Evolutionary conservation across 2,329 filamentous ascomycete genomes (phyloP), one percentile per base, ranked within the genome.

Genomic region (Ustulina deusta): DNA sequence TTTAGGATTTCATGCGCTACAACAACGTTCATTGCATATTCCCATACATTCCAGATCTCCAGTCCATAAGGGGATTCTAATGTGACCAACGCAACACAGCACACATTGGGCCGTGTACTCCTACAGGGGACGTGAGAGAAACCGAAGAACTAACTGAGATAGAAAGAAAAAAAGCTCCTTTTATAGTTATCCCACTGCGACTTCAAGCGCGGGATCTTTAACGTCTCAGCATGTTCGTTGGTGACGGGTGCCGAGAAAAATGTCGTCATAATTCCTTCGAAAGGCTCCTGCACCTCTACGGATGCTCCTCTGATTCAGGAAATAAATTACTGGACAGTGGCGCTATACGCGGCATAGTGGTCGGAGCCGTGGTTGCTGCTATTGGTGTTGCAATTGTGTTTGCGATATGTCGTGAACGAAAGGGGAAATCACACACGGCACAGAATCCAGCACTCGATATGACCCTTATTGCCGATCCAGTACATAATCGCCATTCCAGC

Each of bases 151-250:
- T 15, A 2, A 11, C 2, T 10, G 25, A 11, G 57, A 17, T 25
- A 49, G 44, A 29, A 29, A 40, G 48, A 46, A 70, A 52, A 73
- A 63, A n/a, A 61, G 62, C 7, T 46, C 13, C 13, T 13, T 13
- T 27, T n/a, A 46, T 61, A 78, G 76, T 17, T 79, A 79, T 64
- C 74, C 78, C 46, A 75, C 80, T 1, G 79, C 77, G 79, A 83
- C 70, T 82, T 82, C 62, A 80, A 82, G 69, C 79, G 79, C 22
- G 74, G 72, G 0, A 72, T 73, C 2, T 83, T 83, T 62, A 82
- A 81, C 48, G 76, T 83, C 0, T 80, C 78, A 1, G 75, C 78
- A 7, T 81, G 79, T 67, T 65, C 70, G 7, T 81, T 78, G 78
- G 70, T 72, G 40, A 74, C 79, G 58, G 77, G 78, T n/a, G 74